These are phyloP conservation scores for Diophrys sp. DNA, from an alignment of 73 alveolate genomes.

Conservation along the genomic window DNA sequence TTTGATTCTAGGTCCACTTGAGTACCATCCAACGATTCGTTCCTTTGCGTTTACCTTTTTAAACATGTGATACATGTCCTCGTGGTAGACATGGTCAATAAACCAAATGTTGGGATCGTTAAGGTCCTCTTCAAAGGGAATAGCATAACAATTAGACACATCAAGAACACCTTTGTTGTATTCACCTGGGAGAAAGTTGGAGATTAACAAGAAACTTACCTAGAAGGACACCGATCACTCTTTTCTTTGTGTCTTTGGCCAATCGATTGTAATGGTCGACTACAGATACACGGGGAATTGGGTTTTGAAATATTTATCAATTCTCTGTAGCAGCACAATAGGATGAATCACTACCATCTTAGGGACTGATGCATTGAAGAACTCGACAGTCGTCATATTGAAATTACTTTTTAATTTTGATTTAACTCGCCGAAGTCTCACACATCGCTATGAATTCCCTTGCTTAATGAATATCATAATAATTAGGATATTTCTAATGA, in stretches of 20 bases:
- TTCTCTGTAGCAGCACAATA: constrained; percentile 92
- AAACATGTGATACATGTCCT: constrained; percentile 96
- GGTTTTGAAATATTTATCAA: too few relatives aligned
- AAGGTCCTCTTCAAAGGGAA: constrained; percentile 99
- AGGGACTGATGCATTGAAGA: constrained; percentile 34
- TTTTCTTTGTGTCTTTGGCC: constrained; percentile 91
- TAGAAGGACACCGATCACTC: constrained; percentile 98
- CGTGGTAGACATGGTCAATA: constrained; percentile 98
- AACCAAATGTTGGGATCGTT: constrained; percentile 98
- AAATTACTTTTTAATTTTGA: too few relatives aligned
- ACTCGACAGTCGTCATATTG: constrained; percentile 24
- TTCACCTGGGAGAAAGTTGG: constrained; percentile 52
- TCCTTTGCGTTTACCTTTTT: constrained; percentile 96
- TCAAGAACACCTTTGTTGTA: constrained; percentile 92
- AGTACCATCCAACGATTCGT: constrained; percentile 98
- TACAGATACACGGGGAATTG: constrained; percentile 92
- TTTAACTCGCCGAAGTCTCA: too few relatives aligned
- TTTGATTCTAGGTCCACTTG: constrained; percentile 98
- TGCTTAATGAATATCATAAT: too few relatives aligned
- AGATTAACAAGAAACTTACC: constrained; percentile 53
- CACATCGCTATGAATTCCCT: too few relatives aligned
- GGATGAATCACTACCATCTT: constrained; percentile 93
- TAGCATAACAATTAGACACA: constrained; percentile 98
- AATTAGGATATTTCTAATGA: too few relatives aligned
- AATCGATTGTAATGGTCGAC: constrained; percentile 99